Percentiles rank a stretch among this genome's conserved stretches.
Evolutionary conservation across 371 early-diverging fungal species (phyloP).

Genomic region (Syncephalastrum monosporum): DNA sequence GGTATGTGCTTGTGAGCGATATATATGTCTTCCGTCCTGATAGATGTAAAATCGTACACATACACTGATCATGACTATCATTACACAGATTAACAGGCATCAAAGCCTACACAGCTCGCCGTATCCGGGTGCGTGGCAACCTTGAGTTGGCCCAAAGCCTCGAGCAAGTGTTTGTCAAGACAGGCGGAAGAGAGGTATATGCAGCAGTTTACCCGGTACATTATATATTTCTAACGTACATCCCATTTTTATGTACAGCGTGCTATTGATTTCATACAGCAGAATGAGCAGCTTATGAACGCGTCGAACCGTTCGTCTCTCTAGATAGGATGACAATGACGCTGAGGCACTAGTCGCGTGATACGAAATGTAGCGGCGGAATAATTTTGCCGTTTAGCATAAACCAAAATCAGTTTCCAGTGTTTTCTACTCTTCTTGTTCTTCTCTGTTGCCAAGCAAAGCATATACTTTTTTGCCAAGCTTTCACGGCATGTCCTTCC

Average conservation of each 20-base stretch:
- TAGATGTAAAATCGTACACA: background rate
- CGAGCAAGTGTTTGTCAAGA: constrained; percentile 45
- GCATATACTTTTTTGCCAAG: too few species aligned
- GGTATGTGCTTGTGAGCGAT: constrained; percentile 18
- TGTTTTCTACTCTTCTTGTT: too few species aligned
- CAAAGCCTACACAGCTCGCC: constrained; percentile 45
- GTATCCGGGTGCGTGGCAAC: constrained; percentile 48
- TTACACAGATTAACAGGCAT: constrained; percentile 38
- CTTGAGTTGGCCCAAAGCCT: constrained; percentile 42
- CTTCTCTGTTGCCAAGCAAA: too few species aligned
- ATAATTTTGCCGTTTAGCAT: too few species aligned
- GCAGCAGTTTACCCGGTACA: background rate
- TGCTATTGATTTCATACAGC: constrained; percentile 38
- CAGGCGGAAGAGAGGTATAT: constrained; percentile 38
- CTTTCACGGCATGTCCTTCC: constrained; percentile 8
- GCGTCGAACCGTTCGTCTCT: background rate
- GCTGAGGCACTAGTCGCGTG: too few species aligned
- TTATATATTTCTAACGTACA: too few species aligned
- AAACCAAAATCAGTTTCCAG: too few species aligned
- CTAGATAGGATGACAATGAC: too few species aligned
- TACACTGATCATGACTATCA: background rate
- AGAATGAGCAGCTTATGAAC: constrained; percentile 24
- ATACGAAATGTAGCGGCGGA: too few species aligned
- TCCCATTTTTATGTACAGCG: constrained; percentile 4
- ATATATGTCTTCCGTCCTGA: background rate